These are phyloP conservation scores for Colletotrichum cordylinicola DNA, from an alignment of 2,329 filamentous ascomycete genomes.

Conservation along the genomic window DNA sequence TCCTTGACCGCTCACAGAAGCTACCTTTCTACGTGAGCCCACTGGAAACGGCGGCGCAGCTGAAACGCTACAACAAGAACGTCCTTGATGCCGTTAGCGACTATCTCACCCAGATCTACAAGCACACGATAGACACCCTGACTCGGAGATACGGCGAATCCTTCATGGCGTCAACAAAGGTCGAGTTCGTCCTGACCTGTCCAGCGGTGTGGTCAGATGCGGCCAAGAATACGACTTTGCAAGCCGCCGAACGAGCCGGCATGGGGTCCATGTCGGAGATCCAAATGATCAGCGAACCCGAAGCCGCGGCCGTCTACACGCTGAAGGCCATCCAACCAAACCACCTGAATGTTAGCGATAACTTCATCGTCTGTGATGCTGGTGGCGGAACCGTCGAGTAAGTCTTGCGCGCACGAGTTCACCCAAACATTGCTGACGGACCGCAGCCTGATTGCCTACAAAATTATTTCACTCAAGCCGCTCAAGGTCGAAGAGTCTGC, in stretches of 20 bases:
- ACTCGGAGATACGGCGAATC: constrained; percentile 77
- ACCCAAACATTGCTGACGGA: constrained; percentile 24
- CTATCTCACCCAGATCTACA: constrained; percentile 78
- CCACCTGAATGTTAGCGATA: constrained; percentile 71
- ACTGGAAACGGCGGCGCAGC: constrained; percentile 76
- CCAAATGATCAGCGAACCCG: constrained; percentile 81
- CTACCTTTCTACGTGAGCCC: constrained; percentile 82
- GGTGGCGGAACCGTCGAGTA: constrained; percentile 73
- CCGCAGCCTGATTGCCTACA: constrained; percentile 75
- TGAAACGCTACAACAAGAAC: constrained; percentile 77
- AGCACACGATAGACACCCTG: constrained; percentile 80
- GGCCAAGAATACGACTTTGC: constrained; percentile 82
- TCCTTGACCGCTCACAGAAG: constrained; percentile 81
- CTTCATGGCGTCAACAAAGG: constrained; percentile 77
- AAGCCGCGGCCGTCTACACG: constrained; percentile 81
- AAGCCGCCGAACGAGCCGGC: constrained; percentile 78
- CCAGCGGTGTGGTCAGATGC: constrained; percentile 86
- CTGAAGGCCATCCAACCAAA: constrained; percentile 81
- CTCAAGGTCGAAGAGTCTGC: constrained; percentile 79
- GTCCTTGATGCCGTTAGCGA: constrained; percentile 82
- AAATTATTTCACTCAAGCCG: constrained; percentile 76
- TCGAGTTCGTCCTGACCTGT: constrained; percentile 82
- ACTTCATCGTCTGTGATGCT: constrained; percentile 68
- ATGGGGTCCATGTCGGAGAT: constrained; percentile 76
- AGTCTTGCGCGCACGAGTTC: constrained; percentile 29